Evolutionary conservation across 2,329 filamentous ascomycete species (phyloP), one percentile per base, ranked within the genome.

Genomic region (Epichloe glyceriae): DNA sequence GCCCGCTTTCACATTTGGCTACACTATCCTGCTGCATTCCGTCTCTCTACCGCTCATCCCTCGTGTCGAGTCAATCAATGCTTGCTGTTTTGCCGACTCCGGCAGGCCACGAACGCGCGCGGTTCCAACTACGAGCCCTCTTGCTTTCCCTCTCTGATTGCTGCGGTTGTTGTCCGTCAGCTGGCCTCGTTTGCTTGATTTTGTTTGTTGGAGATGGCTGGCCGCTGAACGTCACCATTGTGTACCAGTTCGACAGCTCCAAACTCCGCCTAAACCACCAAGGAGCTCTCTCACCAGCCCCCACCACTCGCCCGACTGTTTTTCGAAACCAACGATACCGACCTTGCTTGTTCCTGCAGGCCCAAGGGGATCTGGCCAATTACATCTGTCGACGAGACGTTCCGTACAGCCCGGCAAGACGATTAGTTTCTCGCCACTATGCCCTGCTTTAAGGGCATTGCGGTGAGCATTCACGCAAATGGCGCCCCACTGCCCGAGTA

Each of bases 391-490:
- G 19, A 45, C 30, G 40, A 39, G 37, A 44, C 37, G 22, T 42
- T n/a, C 34, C 35, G 10, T 7, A 42, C 20, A 6, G 30, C 19
- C 22, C 47, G 26, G 38, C 34, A 4, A 34, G 46, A 15, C 45
- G 15, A 34, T 49, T 49, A 49, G 43, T 50, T 43, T 54, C 51
- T 53, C 57, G 57, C 62, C 64, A 78, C 65, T 65, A 82, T 82
- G 93, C 93, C 93, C 74, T 97, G 90, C 81, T 98, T 97, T 75
- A 95, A 97, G 76, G 93, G 93, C 71, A 89, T 98, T 72, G 91
- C 93, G 62, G 91, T 97, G 67, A 95, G 88, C 78, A 94, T 97
- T 68, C 93, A 98, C 73, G 79, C 81, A 52, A 83, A 83, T 64
- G 78, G 77, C 55, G 74, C 88, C 59, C 90, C 93, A 58, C 81